Percentiles rank a stretch among this genome's conserved stretches.
Evolutionary conservation across 1,284 basidiomycete species (phyloP).

Genomic region (Ustilago cynodontis): DNA sequence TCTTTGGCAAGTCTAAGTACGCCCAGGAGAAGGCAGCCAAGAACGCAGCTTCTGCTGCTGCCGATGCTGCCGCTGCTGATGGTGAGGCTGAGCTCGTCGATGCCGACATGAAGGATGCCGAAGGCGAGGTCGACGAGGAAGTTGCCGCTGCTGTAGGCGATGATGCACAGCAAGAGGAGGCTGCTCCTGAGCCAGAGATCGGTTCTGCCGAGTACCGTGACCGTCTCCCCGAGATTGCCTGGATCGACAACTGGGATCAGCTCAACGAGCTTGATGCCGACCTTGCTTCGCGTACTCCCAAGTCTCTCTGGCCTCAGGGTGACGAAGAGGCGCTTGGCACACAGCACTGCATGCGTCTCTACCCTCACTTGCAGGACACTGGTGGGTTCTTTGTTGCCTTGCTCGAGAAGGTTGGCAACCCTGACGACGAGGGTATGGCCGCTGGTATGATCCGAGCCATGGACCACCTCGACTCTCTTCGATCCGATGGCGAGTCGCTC

Average conservation of each 20-base stretch:
- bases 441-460: conserved; percentile 66
- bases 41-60: conserved; percentile 21
- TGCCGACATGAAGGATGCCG: conserved; percentile 46
- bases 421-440: conserved; percentile 62
- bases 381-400: conserved; percentile 98
- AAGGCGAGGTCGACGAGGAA: conserved; percentile 35
- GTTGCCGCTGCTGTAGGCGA: conserved; percentile 12
- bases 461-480: conserved; percentile 50
- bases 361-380: conserved; percentile 95
- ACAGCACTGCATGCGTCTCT: conserved; percentile 71
- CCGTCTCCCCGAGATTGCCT: conserved; percentile 60
- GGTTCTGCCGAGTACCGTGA: conserved; percentile 52
- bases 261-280: conserved; percentile 60
- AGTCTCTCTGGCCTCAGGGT: conserved; percentile 67
- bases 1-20: conserved; percentile 54
- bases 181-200: conserved; percentile 31
- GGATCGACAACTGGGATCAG: conserved; percentile 63
- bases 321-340: conserved; percentile 61
- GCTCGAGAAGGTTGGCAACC: conserved; percentile 74
- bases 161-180: conserved; percentile 10
- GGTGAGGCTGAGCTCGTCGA: conserved; percentile 31
- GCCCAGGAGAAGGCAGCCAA: conserved; percentile 39
- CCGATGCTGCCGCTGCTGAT: conserved; percentile 26
- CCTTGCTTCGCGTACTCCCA: conserved; percentile 57
- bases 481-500: conserved; percentile 34